Conservation (phyloP, 2,329 filamentous ascomycete genomes). For the Colletotrichum acutatum region DNA sequence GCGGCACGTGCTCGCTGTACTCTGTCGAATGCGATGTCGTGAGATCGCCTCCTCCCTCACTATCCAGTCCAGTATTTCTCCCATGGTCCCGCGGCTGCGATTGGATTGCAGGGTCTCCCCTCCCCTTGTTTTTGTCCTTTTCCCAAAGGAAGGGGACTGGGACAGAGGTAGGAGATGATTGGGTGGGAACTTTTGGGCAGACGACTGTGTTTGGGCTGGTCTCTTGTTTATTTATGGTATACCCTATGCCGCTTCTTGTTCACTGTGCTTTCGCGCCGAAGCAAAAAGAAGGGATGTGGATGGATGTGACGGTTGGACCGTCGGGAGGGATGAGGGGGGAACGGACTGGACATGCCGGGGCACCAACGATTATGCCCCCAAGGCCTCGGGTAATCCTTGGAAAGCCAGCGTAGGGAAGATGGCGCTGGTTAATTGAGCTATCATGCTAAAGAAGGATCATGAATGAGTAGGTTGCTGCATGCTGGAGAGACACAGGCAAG, state of each 20-base stretch:
- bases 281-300: background rate
- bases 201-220: background rate
- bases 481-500: background rate
- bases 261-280: background rate
- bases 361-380: conserved; percentile 1
- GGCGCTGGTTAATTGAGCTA: background rate
- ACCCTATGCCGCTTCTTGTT: background rate
- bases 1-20: conserved; percentile 21
- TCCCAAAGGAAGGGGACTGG: background rate
- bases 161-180: background rate
- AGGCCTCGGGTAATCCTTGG: background rate
- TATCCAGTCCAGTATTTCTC: no score
- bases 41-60: background rate
- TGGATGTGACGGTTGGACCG: conserved; percentile 9
- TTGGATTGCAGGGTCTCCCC: conserved; percentile 6
- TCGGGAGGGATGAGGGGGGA: background rate
- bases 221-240: conserved; percentile 10
- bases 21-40: background rate
- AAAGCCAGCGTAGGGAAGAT: background rate
- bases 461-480: background rate
- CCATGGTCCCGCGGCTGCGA: conserved; percentile 2
- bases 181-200: background rate
- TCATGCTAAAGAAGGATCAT: background rate
- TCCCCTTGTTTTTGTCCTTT: background rate
- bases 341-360: conserved; percentile 30